Evolutionary conservation across 192 early-diverging fungal genomes (phyloP), one percentile per base, ranked within the genome.

Genomic region (Backusella macrospora): DNA sequence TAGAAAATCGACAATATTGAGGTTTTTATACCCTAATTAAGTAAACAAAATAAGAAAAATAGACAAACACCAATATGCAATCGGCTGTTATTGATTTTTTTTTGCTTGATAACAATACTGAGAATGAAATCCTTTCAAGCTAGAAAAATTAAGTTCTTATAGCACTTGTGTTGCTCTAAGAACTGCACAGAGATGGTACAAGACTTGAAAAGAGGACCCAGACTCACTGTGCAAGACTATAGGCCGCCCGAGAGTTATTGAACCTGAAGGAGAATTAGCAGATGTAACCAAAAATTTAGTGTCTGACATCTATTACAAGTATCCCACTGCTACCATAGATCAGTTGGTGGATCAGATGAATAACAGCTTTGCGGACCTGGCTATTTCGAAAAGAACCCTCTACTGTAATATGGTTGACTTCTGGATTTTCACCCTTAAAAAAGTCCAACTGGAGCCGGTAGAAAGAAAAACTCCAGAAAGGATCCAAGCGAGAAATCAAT

Each of bases 401-500:
- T n/a, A n/a, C n/a, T n/a, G n/a, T n/a, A n/a, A n/a, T n/a, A 37
- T 69, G 68, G 21, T 6, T 69, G 68, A 49, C 46, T 47, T 69
- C 4, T 69, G 16, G 68, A 47, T 69, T 42, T 42, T 42, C 40
- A 65, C 8, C 34, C 34, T 15, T 45, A 48, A 49, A 46, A 69
- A 48, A 23, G 29, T 49, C 26, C 47, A 49, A 49, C 13, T 49
- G 68, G 44, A 69, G 46, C 45, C 26, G 21, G 44, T 48, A 69
- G 68, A 69, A 45, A 23, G 68, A 69, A 69, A 69, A 3, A 48
- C 68, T 48, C 46, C 63, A 39, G 63, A 65, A 38, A 65, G 37
- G 10, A 65, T 65, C 38, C 68, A 69, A 47, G 45, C 44, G 29
- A 69, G 68, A 69, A 69, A 69, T 2, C n/a, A 69, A 49, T 69